A percentile compares a stretch with the other conserved stretches of the same genome.
Conservation (phyloP, 805 yeast species). For the Wickerhamomyces chaumierensis region DNA sequence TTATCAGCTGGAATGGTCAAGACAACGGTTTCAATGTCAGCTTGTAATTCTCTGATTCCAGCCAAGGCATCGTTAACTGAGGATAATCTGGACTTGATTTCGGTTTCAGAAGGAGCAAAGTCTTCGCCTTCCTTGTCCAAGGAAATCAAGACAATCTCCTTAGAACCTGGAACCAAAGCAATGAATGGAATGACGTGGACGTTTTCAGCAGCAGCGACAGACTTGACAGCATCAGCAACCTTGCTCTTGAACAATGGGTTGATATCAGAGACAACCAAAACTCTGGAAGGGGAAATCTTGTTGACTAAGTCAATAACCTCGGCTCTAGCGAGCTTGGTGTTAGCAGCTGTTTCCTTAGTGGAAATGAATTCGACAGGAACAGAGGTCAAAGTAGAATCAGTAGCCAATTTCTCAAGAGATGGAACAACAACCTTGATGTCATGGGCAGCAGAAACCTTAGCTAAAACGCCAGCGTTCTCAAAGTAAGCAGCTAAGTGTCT, state of each 20-base stretch:
- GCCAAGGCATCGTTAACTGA: slow-evolving; percentile 44
- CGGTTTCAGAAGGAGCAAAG: slow-evolving; percentile 59
- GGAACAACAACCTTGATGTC: slow-evolving; percentile 39
- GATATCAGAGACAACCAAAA: slow-evolving; percentile 49
- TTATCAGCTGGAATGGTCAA: slow-evolving; percentile 40
- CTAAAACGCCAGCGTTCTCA: slow-evolving; percentile 35
- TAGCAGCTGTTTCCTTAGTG: slow-evolving; percentile 31
- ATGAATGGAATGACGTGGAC: slow-evolving; percentile 54
- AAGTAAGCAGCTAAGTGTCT: slow-evolving; percentile 62
- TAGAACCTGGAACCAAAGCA: slow-evolving; percentile 29
- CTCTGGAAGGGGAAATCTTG: slow-evolving; percentile 54
- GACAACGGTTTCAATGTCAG: slow-evolving; percentile 36
- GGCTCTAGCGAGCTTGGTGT: slow-evolving; percentile 55
- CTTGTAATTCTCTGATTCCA: slow-evolving; percentile 46
- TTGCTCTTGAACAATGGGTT: slow-evolving; percentile 46
- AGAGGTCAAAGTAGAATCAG: slow-evolving; percentile 22
- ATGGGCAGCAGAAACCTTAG: slow-evolving; percentile 27
- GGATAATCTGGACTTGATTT: slow-evolving; percentile 41
- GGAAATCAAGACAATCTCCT: slow-evolving; percentile 44
- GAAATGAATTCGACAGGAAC: slow-evolving; percentile 59
- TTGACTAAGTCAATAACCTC: slow-evolving; percentile 67
- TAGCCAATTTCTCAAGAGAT: slow-evolving; percentile 30
- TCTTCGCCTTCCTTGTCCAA: slow-evolving; percentile 40
- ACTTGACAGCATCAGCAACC: slow-evolving; percentile 29
- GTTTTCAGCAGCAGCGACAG: slow-evolving; percentile 31